phyloP scores from a whole-genome alignment of 768 basidiomycete species.

The Gloeostereum incarnatum region DNA sequence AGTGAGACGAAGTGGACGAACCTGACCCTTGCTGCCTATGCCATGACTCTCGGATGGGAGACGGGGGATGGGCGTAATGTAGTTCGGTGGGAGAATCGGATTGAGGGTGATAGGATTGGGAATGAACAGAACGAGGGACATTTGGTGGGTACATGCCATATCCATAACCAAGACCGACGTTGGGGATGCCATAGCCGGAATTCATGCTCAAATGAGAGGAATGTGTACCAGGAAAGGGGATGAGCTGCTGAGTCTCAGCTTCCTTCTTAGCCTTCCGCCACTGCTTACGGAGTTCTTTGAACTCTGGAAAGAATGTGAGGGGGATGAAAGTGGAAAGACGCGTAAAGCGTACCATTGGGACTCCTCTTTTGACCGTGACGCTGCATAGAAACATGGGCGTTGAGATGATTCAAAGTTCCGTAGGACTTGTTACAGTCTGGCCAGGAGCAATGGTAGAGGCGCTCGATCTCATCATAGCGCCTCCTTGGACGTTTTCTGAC shows the following conservation, averaged over 20 bases:
- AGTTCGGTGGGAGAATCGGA: no score
- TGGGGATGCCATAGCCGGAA: no score
- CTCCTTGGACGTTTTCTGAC: conserved; percentile 80
- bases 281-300: conserved; percentile 94
- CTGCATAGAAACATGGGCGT: conserved; percentile 98
- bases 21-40: no score
- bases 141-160: no score
- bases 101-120: conserved; percentile 4
- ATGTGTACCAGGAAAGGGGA: no score
- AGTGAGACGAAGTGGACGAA: no score
- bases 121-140: conserved; percentile 2
- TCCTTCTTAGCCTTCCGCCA: conserved; percentile 96
- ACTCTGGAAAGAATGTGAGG: conserved; percentile 48
- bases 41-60: no score
- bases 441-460: conserved; percentile 84
- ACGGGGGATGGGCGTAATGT: no score
- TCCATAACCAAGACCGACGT: no score
- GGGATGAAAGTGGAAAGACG: conserved; percentile 5
- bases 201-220: no score
- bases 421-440: conserved; percentile 75
- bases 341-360: conserved; percentile 63
- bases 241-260: no score
- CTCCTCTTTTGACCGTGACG: conserved; percentile 87
- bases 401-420: conserved; percentile 93
- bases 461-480: conserved; percentile 92